phyloP scores from a whole-genome alignment of 306 rosid genomes.

The Prunus davidiana region DNA sequence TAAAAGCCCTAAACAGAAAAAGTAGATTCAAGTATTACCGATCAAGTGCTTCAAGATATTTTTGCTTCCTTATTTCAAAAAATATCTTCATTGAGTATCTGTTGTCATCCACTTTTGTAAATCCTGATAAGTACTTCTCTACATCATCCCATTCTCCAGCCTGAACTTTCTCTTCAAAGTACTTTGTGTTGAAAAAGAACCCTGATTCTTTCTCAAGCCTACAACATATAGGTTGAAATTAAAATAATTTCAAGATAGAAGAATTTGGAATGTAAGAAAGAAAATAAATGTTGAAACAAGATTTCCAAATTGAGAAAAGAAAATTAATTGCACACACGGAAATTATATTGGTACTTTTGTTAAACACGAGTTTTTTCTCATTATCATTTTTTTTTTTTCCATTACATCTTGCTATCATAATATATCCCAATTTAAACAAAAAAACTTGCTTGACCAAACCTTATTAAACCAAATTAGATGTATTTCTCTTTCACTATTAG shows the following conservation, averaged over 20 bases:
- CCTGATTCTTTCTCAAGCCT: conserved; percentile 95
- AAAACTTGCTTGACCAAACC: neutral
- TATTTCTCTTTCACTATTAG: neutral
- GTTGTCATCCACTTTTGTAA: conserved; percentile 84
- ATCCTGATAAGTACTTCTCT: conserved; percentile 81
- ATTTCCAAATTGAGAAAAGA: neutral
- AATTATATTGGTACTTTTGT: neutral
- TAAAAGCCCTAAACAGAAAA: conserved; percentile 8
- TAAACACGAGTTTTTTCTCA: neutral
- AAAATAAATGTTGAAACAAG: neutral
- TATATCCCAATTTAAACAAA: neutral
- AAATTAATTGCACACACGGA: neutral
- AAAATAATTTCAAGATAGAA: neutral
- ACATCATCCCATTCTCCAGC: conserved; percentile 95
- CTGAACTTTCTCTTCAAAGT: conserved; percentile 85
- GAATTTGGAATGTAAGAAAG: neutral
- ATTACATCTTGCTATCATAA: neutral
- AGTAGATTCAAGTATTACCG: conserved; percentile 41
- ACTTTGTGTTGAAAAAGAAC: conserved; percentile 83
- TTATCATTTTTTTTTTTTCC: neutral
- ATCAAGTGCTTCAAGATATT: conserved; percentile 93
- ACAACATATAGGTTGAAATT: neutral
- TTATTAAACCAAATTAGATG: neutral
- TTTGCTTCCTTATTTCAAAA: conserved; percentile 89
- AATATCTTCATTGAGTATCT: conserved; percentile 88